These are phyloP conservation scores for Collybia nuda DNA, from an alignment of 768 basidiomycete species.

Conservation along the genomic window DNA sequence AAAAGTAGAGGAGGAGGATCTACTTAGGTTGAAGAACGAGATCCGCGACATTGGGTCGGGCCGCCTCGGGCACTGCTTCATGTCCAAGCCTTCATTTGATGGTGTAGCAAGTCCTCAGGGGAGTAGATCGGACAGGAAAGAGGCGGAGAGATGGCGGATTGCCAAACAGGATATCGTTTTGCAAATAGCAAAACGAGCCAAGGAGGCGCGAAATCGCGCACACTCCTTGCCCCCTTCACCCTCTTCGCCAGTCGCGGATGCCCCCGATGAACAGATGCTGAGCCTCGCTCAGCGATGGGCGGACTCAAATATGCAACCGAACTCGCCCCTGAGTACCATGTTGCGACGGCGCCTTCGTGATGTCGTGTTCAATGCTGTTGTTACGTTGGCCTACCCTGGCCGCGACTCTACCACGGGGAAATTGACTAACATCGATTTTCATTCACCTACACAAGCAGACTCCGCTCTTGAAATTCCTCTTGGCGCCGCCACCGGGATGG, in stretches of 20 bases:
- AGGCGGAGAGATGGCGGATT: constrained; percentile 50
- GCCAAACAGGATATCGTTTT: constrained; percentile 68
- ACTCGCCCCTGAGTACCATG: constrained; percentile 59
- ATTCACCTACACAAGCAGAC: constrained; percentile 14
- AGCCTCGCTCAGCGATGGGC: constrained; percentile 71
- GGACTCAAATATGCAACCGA: constrained; percentile 60
- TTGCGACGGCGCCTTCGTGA: constrained; percentile 64
- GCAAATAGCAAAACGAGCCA: constrained; percentile 74
- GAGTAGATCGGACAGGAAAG: constrained; percentile 26
- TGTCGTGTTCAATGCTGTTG: constrained; percentile 60
- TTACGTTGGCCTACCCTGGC: constrained; percentile 50
- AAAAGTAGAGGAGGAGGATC: constrained; percentile 49
- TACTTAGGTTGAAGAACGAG: constrained; percentile 69
- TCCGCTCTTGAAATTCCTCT: constrained; percentile 14
- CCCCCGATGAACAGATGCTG: constrained; percentile 53
- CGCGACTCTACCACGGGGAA: constrained; percentile 33
- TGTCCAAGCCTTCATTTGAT: constrained; percentile 20
- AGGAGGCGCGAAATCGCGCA: constrained; percentile 33
- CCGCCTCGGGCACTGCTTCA: constrained; percentile 63
- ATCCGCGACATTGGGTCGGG: constrained; percentile 69
- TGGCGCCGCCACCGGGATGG: constrained; percentile 59
- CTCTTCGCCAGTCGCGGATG: constrained; percentile 26
- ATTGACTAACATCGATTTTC: constrained; percentile 24
- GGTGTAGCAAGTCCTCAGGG: constrained; percentile 17
- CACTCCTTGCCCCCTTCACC: constrained; percentile 17